Conservation (phyloP, 1,284 basidiomycete genomes). For the Cutaneotrichosporon sp. region DNA sequence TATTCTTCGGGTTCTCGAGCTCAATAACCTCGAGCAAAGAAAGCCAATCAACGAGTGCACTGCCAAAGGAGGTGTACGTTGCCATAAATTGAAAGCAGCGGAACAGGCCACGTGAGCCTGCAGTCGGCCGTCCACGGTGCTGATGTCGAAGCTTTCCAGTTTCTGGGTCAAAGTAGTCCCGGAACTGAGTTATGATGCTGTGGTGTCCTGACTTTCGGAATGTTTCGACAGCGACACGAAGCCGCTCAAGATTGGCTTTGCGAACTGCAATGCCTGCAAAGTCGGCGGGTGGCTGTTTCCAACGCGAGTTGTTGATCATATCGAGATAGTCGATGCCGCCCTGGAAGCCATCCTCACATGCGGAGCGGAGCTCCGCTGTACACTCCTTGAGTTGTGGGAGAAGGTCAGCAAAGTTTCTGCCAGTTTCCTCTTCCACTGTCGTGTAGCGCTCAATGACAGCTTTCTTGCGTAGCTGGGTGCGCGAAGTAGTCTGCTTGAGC, state of each 20-base stretch:
- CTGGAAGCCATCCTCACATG: constrained; percentile 46
- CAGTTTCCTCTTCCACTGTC: constrained; percentile 13
- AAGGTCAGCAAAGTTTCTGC: constrained; percentile 41
- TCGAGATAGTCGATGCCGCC: constrained; percentile 48
- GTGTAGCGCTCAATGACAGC: not conserved
- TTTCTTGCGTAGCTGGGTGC: constrained; percentile 10
- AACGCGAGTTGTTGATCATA: constrained; percentile 54
- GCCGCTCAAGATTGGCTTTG: constrained; percentile 46
- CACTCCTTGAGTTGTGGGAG: constrained; percentile 52
- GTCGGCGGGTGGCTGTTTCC: constrained; percentile 36
- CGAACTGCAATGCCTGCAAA: constrained; percentile 37
- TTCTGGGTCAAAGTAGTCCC: constrained; percentile 38
- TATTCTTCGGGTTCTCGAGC: constrained; percentile 37
- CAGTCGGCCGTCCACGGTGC: constrained; percentile 8
- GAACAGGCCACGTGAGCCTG: constrained; percentile 45
- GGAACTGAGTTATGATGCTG: constrained; percentile 54
- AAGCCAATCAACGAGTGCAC: constrained; percentile 38
- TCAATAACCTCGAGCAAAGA: constrained; percentile 42
- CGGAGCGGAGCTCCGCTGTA: constrained; percentile 51
- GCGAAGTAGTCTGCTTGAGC: constrained; percentile 11
- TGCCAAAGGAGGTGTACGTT: constrained; percentile 41
- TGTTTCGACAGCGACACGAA: constrained; percentile 46
- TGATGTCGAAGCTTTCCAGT: constrained; percentile 31
- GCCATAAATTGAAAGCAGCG: constrained; percentile 49
- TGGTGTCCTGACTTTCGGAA: constrained; percentile 51